Evolutionary conservation across 2,329 filamentous ascomycete genomes (phyloP).

Genomic region (Apiospora kogelbergensis): DNA sequence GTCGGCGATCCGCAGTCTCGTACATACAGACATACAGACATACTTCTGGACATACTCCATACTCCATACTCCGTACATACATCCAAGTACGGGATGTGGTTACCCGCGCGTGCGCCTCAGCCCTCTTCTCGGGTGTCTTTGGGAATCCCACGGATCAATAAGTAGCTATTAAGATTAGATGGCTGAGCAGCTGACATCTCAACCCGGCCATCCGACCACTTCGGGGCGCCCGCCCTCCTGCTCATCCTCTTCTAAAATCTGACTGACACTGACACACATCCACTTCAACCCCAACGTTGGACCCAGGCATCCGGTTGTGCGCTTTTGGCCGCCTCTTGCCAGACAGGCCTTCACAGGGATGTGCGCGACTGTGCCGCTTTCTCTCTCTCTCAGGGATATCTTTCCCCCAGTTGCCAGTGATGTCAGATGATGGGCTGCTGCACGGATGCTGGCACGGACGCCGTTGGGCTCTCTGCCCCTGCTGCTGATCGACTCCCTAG

Average conservation of each 20-base stretch:
- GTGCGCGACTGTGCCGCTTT: neutral
- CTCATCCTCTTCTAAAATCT: neutral
- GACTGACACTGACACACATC: neutral
- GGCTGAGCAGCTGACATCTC: neutral
- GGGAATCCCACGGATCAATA: neutral
- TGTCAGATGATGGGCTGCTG: neutral
- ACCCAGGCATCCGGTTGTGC: neutral
- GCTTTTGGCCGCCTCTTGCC: neutral
- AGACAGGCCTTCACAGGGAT: neutral
- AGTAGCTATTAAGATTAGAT: neutral
- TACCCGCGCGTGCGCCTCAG: neutral
- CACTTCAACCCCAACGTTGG: neutral
- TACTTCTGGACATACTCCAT: too few relatives aligned
- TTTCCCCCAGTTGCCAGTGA: neutral
- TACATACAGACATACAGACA: too few relatives aligned
- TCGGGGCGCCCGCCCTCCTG: neutral
- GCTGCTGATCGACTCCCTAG: neutral
- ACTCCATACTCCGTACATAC: too few relatives aligned
- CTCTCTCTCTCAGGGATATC: too few relatives aligned
- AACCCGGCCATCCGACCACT: neutral
- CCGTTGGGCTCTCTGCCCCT: neutral
- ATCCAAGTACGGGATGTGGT: neutral
- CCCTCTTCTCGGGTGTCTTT: neutral
- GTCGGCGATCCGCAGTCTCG: neutral
- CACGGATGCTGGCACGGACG: neutral